Conservation (phyloP, 2,329 filamentous ascomycete genomes). For the Exophiala xenobiotica region DNA sequence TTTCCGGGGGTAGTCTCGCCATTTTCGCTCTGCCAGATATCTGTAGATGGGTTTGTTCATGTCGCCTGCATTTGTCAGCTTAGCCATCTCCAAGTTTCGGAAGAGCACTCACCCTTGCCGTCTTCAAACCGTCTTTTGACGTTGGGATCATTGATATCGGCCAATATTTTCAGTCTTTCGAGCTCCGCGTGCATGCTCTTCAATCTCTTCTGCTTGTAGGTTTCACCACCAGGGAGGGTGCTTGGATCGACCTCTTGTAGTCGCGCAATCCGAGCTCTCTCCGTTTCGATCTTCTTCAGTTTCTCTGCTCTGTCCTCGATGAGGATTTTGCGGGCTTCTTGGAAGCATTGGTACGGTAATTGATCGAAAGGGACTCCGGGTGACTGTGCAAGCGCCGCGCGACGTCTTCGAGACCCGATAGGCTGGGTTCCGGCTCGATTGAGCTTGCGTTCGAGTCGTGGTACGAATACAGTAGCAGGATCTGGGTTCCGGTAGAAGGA, state of each 20-base stretch:
- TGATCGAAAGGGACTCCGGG: conserved; percentile 81
- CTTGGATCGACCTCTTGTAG: conserved; percentile 60
- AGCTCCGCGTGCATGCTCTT: conserved; percentile 69
- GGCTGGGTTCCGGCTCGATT: conserved; percentile 68
- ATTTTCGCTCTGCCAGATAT: conserved; percentile 80
- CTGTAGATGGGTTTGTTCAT: conserved; percentile 97
- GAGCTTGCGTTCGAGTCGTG: conserved; percentile 65
- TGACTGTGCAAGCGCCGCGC: conserved; percentile 66
- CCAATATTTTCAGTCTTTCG: conserved; percentile 79
- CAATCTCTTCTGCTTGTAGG: conserved; percentile 65
- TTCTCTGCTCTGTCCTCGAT: conserved; percentile 79
- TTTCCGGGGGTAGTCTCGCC: conserved; percentile 77
- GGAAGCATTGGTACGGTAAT: conserved; percentile 95
- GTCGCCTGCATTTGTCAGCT: conserved; percentile 62
- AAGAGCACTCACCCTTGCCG: conserved; percentile 65
- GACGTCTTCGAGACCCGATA: conserved; percentile 80
- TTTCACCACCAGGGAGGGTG: conserved; percentile 61
- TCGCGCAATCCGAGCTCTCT: conserved; percentile 67
- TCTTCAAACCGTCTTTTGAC: conserved; percentile 96
- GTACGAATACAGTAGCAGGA: conserved; percentile 66
- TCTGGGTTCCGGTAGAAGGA: conserved; percentile 50
- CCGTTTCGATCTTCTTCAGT: conserved; percentile 66
- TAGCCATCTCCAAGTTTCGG: not conserved
- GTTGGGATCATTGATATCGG: conserved; percentile 90
- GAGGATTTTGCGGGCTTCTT: conserved; percentile 85